These are phyloP conservation scores for Daldinia concentrica DNA, from an alignment of 495 filamentous ascomycete species.

Conservation along the genomic window DNA sequence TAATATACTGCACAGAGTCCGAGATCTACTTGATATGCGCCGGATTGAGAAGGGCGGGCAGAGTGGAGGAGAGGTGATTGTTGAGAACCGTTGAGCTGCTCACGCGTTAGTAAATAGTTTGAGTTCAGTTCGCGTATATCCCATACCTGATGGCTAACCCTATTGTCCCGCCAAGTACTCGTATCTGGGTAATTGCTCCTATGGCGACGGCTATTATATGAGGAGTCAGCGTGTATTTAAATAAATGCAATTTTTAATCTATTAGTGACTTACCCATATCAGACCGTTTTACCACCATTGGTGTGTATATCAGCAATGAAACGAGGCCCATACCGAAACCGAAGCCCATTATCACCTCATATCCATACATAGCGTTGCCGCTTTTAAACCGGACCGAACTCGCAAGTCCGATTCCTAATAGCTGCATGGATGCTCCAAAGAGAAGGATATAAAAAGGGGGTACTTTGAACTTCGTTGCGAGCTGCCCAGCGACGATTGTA, in stretches of 20 bases:
- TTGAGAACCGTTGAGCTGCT: conserved; percentile 33
- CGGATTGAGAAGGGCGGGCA: conserved; percentile 17
- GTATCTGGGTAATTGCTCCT: conserved; percentile 57
- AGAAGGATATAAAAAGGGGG: conserved; percentile 58
- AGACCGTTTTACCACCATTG: conserved; percentile 52
- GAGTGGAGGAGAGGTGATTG: conserved; percentile 25
- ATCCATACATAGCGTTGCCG: conserved; percentile 54
- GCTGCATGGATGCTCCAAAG: conserved; percentile 53
- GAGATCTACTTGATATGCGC: conserved; percentile 24
- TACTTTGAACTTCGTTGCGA: conserved; percentile 48
- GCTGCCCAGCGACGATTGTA: conserved; percentile 49
- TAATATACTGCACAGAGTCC: conserved; percentile 27
- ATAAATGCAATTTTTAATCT: not conserved
- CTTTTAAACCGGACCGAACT: conserved; percentile 48
- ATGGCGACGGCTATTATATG: conserved; percentile 51
- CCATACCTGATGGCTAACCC: conserved; percentile 46
- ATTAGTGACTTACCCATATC: conserved; percentile 53
- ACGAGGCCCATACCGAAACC: conserved; percentile 56
- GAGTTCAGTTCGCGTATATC: not conserved
- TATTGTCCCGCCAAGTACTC: conserved; percentile 61
- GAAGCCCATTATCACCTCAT: conserved; percentile 57
- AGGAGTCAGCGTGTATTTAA: not conserved
- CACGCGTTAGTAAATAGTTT: not conserved
- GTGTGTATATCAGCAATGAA: conserved; percentile 51
- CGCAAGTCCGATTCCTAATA: conserved; percentile 57